These are phyloP conservation scores for Dipodascopsis tothii DNA, from an alignment of 805 yeast species.

Conservation along the genomic window DNA sequence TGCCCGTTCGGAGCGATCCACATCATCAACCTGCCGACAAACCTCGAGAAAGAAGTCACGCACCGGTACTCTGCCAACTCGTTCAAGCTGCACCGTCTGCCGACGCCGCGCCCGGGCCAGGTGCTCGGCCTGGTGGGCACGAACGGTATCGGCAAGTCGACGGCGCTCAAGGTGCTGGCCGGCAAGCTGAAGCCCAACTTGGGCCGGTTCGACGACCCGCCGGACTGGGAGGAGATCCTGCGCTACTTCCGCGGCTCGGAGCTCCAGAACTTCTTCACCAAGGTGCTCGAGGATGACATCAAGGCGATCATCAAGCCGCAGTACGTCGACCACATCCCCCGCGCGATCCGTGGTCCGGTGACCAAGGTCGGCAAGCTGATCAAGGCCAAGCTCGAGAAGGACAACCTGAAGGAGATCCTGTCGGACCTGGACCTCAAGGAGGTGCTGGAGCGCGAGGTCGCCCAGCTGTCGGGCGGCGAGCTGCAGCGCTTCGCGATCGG, in stretches of 20 bases:
- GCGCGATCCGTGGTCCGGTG: conserved; percentile 86
- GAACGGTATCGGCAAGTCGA: conserved; percentile 97
- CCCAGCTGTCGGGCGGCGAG: conserved; percentile 94
- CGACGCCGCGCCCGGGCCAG: conserved; percentile 98
- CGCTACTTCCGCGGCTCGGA: conserved; percentile 93
- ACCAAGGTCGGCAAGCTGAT: conserved; percentile 80
- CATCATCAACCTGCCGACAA: conserved; percentile 93
- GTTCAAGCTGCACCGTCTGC: conserved; percentile 92
- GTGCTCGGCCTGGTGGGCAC: conserved; percentile 96
- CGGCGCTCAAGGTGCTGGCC: conserved; percentile 91
- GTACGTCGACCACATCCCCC: conserved; percentile 94
- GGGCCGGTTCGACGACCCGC: conserved; percentile 91
- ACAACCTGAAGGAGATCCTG: conserved; percentile 57
- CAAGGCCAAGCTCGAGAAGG: conserved; percentile 68
- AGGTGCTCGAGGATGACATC: conserved; percentile 85
- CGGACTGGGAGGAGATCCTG: conserved; percentile 93
- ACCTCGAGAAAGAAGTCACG: conserved; percentile 83
- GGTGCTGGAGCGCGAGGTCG: conserved; percentile 79
- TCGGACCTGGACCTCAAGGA: conserved; percentile 65
- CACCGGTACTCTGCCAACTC: conserved; percentile 97
- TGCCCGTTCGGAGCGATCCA: conserved; percentile 97
- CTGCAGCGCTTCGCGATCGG: conserved; percentile 97
- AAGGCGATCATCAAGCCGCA: conserved; percentile 98
- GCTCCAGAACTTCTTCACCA: conserved; percentile 90
- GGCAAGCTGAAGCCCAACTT: conserved; percentile 97